Percentiles rank a stretch among this genome's conserved stretches.
These are phyloP conservation scores for Alternaria longipes DNA, from an alignment of 2,329 filamentous ascomycete genomes.

Conservation along the genomic window DNA sequence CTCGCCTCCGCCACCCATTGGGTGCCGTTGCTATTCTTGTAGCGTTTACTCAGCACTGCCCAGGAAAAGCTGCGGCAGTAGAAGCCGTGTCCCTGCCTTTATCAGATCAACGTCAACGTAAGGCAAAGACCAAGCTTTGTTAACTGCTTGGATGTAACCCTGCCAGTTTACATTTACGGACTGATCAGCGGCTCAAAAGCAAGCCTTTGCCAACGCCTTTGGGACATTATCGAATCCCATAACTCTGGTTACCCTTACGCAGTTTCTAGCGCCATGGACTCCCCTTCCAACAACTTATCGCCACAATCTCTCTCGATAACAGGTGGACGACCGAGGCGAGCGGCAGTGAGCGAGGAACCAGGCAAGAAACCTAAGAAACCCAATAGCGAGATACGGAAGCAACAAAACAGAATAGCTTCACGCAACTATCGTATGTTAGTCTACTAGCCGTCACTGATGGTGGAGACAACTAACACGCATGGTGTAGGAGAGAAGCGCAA, in stretches of 20 bases:
- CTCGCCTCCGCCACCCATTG: conserved; percentile 24
- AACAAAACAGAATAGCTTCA: conserved; percentile 51
- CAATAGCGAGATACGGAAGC: conserved; percentile 50
- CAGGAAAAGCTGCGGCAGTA: conserved; percentile 30
- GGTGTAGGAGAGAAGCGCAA: conserved; percentile 49
- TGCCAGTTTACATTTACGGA: conserved; percentile 20
- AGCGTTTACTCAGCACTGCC: conserved; percentile 39
- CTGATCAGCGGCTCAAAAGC: conserved; percentile 30
- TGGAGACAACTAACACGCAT: conserved; percentile 17
- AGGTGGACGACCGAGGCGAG: conserved; percentile 18
- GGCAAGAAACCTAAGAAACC: conserved; percentile 44
- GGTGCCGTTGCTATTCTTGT: conserved; percentile 38
- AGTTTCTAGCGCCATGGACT: conserved; percentile 37
- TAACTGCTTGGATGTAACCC: conserved; percentile 31
- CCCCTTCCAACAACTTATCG: conserved; percentile 17
- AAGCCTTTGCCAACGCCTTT: conserved; percentile 22
- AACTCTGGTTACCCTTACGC: conserved; percentile 12
- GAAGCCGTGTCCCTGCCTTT: conserved; percentile 22
- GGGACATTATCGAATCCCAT: conserved; percentile 17
- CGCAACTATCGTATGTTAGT: conserved; percentile 47
- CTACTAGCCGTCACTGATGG: not conserved
- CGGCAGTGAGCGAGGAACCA: conserved; percentile 16
- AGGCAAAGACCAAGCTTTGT: conserved; percentile 20
- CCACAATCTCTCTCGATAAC: conserved; percentile 17
- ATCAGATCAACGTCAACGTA: conserved; percentile 24